phyloP scores from a whole-genome alignment of 495 filamentous ascomycete genomes.

The Tuber aestivum region DNA sequence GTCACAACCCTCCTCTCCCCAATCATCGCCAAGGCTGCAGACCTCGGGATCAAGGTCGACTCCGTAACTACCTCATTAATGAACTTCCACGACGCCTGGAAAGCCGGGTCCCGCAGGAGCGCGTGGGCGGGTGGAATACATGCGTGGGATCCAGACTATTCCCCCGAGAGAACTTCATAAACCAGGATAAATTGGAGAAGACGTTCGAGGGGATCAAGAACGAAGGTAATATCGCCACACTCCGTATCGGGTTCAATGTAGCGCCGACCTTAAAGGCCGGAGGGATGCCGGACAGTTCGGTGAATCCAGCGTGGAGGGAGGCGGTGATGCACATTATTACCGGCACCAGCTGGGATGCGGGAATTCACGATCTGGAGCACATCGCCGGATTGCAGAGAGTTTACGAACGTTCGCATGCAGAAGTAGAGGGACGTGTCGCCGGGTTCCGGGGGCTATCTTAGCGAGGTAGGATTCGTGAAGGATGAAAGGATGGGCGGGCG shows the following conservation, averaged over 20 bases:
- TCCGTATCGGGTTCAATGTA: constrained; percentile 36
- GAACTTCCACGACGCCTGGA: constrained; percentile 46
- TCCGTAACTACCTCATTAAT: constrained; percentile 43
- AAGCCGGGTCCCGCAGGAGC: constrained; percentile 46
- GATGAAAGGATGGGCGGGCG: no score
- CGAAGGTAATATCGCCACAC: constrained; percentile 48
- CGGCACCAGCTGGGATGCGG: constrained; percentile 6
- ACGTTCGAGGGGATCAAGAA: constrained; percentile 44
- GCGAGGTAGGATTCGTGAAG: constrained; percentile 42
- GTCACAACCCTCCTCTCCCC: constrained; percentile 45
- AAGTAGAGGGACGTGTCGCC: constrained; percentile 44
- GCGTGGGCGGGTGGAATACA: constrained; percentile 39
- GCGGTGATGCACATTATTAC: constrained; percentile 52
- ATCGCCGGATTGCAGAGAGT: no score
- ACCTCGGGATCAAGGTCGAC: constrained; percentile 37
- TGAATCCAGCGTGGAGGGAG: constrained; percentile 52
- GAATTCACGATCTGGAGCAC: constrained; percentile 4
- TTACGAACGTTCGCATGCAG: neutral
- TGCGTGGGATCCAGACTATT: constrained; percentile 50
- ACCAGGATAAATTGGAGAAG: constrained; percentile 37
- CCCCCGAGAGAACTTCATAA: constrained; percentile 49
- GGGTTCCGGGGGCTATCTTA: constrained; percentile 47
- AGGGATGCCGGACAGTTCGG: no score
- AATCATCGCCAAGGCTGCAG: constrained; percentile 42
- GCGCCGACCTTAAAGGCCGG: constrained; percentile 44